These are phyloP conservation scores for Fusarium guadeloupense DNA, from an alignment of 2,329 filamentous ascomycete genomes.

Conservation along the genomic window DNA sequence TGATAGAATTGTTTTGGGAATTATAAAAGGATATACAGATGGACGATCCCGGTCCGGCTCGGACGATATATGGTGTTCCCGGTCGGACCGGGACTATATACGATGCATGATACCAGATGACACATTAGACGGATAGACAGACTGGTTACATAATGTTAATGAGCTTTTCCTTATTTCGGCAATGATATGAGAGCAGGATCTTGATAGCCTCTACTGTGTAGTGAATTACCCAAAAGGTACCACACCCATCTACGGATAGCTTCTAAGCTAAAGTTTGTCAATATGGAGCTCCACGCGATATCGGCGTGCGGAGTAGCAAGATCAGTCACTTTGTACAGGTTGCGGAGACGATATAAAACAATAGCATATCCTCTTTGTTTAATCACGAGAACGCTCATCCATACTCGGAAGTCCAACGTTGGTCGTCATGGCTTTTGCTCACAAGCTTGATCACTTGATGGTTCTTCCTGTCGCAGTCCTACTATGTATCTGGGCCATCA, in stretches of 20 bases:
- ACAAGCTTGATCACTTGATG: background rate
- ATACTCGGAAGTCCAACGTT: background rate
- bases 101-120: conserved; percentile 38
- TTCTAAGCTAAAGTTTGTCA: conserved; percentile 2
- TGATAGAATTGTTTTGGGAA: conserved; percentile 60
- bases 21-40: conserved; percentile 19
- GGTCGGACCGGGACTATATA: conserved; percentile 27
- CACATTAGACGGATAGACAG: conserved; percentile 28
- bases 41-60: background rate
- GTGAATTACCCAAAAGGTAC: conserved; percentile 9
- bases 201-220: conserved; percentile 9
- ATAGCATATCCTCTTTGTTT: background rate
- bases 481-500: conserved; percentile 15
- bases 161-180: conserved; percentile 30
- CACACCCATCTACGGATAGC: conserved; percentile 7
- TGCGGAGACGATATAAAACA: background rate
- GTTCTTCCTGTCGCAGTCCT: conserved; percentile 16
- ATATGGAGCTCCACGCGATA: conserved; percentile 23
- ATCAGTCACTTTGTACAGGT: conserved; percentile 1
- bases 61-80: conserved; percentile 21
- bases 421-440: background rate
- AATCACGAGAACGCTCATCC: background rate
- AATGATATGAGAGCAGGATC: conserved; percentile 11
- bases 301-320: conserved; percentile 29
- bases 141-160: conserved; percentile 41